phyloP scores from a whole-genome alignment of 257 asterid genomes.

The Lycium ferocissimum region DNA sequence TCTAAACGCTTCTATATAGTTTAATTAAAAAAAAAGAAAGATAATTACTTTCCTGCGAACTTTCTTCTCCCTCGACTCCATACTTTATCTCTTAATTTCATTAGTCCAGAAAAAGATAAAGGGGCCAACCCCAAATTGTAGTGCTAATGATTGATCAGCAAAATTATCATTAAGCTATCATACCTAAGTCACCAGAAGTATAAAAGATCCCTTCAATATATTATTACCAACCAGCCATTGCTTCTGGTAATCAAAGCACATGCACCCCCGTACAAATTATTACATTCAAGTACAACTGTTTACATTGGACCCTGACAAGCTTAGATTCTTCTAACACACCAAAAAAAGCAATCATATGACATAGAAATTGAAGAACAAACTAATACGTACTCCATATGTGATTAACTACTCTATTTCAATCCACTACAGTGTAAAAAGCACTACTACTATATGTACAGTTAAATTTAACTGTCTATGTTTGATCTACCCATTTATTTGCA shows the following conservation, averaged over 20 bases:
- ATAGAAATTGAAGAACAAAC: constrained; percentile 2
- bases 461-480: neutral
- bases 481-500: too few relatives aligned
- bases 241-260: too few relatives aligned
- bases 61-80: neutral
- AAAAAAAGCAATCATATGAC: constrained; percentile 20
- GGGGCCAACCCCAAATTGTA: neutral
- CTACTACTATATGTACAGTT: too few relatives aligned
- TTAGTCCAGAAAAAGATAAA: neutral
- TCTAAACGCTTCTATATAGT: too few relatives aligned
- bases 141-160: constrained; percentile 21
- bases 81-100: neutral
- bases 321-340: constrained; percentile 29
- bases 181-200: constrained; percentile 15
- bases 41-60: neutral
- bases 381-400: neutral
- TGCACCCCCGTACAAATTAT: constrained; percentile 26
- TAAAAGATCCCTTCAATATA: neutral
- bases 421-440: too few relatives aligned
- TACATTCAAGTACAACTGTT: constrained; percentile 21
- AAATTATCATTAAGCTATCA: neutral
- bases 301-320: constrained; percentile 23
- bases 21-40: neutral
- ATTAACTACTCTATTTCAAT: neutral
- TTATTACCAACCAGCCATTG: constrained; percentile 2